Percentiles rank a stretch among this genome's conserved stretches.
Evolutionary conservation across 1,139 yeast genomes (phyloP).

Genomic region (Kurtzmaniella quercitrusa): DNA sequence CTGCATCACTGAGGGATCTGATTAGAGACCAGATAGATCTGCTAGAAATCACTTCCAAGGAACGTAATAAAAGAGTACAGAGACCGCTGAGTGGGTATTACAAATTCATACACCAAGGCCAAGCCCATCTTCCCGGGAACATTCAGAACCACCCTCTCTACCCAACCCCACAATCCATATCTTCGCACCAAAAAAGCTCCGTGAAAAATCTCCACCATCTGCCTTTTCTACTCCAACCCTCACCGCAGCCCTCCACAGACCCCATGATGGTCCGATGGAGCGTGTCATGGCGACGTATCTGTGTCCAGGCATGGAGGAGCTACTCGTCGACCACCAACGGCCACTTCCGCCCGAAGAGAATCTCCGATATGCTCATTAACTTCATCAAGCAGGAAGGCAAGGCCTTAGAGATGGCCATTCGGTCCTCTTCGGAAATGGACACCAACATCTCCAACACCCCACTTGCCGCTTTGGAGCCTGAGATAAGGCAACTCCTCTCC

Average conservation of each 20-base stretch:
- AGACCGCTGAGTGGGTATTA: too few relatives aligned
- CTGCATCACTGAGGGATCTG: too few relatives aligned
- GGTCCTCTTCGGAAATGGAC: not conserved
- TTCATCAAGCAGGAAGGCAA: constrained; percentile 6
- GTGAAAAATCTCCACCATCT: not conserved
- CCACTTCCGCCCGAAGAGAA: constrained; percentile 1
- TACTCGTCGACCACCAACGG: not conserved
- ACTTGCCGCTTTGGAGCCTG: constrained; percentile 10
- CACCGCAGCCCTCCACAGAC: not conserved
- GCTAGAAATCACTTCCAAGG: too few relatives aligned
- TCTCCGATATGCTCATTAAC: constrained; percentile 4
- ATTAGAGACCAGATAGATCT: too few relatives aligned
- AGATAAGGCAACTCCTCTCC: constrained; percentile 14
- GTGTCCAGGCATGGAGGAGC: not conserved
- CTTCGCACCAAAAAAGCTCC: not conserved
- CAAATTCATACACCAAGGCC: too few relatives aligned
- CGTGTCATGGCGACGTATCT: not conserved
- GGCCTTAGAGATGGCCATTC: constrained; percentile 2
- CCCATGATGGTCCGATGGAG: constrained; percentile 1
- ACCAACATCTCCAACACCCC: not conserved
- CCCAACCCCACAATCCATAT: not conserved
- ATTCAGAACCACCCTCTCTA: not conserved
- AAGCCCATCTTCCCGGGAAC: not conserved
- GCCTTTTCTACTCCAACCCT: not conserved
- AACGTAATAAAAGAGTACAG: too few relatives aligned